phyloP scores from a whole-genome alignment of 352 stramenopile genomes.

The Phytophthora vignae region DNA sequence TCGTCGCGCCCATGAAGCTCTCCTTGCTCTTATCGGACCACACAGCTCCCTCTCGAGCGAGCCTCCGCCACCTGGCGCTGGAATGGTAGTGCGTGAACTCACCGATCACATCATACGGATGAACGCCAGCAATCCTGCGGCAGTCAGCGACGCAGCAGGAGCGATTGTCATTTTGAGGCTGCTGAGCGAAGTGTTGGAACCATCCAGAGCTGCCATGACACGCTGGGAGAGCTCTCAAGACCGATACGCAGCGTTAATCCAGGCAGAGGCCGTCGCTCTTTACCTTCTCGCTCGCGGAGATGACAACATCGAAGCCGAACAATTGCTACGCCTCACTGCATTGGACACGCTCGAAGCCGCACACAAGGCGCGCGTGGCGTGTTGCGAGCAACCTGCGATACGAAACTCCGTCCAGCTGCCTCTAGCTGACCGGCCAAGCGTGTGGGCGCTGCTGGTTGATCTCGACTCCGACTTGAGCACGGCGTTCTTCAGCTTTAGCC shows the following conservation, averaged over 20 bases:
- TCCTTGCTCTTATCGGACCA: constrained; percentile 44
- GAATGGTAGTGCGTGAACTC: constrained; percentile 54
- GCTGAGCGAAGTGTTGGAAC: constrained; percentile 45
- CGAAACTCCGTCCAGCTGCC: constrained; percentile 18
- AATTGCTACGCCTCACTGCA: constrained; percentile 34
- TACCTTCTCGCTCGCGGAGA: constrained; percentile 62
- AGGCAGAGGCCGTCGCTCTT: constrained; percentile 67
- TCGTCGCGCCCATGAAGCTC: constrained; percentile 40
- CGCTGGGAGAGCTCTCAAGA: constrained; percentile 49
- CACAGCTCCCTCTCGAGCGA: constrained; percentile 15
- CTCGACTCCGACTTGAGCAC: constrained; percentile 39
- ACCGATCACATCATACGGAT: constrained; percentile 73
- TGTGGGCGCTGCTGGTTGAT: constrained; percentile 34
- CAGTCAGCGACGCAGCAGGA: constrained; percentile 29
- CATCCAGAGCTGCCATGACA: constrained; percentile 15
- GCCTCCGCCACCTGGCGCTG: constrained; percentile 29
- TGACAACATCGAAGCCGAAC: constrained; percentile 41
- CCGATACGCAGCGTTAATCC: constrained; percentile 58
- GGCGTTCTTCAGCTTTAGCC: constrained; percentile 43
- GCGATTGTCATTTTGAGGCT: constrained; percentile 43
- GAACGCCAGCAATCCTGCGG: constrained; percentile 34
- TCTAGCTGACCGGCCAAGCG: constrained; percentile 26
- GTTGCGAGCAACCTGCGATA: constrained; percentile 4
- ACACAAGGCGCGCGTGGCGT: constrained; percentile 18
- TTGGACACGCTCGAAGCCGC: constrained; percentile 49